Conservation (phyloP, 2,329 filamentous ascomycete genomes). For the Penicillium crustosum region DNA sequence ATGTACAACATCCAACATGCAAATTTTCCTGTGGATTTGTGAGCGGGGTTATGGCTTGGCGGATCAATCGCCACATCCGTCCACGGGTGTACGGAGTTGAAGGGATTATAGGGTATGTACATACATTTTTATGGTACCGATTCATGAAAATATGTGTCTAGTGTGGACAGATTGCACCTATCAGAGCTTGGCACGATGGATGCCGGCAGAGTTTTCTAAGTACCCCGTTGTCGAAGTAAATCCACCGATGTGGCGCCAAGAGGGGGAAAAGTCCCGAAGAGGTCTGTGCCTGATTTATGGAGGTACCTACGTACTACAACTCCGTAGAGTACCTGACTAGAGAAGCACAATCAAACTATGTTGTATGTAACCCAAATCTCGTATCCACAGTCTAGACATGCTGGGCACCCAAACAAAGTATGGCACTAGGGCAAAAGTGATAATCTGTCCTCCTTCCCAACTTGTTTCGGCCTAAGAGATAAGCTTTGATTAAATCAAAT, state of each 20-base stretch:
- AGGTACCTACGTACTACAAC: not conserved
- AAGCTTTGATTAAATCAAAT: slow-evolving; percentile 4
- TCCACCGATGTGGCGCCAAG: slow-evolving; percentile 2
- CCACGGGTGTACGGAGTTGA: not conserved
- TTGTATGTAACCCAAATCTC: not conserved
- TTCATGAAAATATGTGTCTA: not conserved
- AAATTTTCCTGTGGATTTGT: not conserved
- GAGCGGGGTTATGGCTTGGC: slow-evolving; percentile 4
- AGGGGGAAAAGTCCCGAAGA: not conserved
- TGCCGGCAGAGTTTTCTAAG: slow-evolving; percentile 4
- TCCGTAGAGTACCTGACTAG: not conserved
- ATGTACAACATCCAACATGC: not conserved
- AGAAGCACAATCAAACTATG: not conserved
- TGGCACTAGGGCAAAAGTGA: not conserved
- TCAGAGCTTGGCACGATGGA: not conserved
- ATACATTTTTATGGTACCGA: not conserved
- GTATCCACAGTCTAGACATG: slow-evolving; percentile 3
- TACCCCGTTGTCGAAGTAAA: not conserved
- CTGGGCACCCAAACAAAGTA: not conserved
- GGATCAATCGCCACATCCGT: slow-evolving; percentile 1
- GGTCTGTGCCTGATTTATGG: not conserved
- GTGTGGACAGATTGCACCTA: not conserved
- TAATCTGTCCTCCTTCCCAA: slow-evolving; percentile 5
- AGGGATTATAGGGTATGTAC: not conserved
- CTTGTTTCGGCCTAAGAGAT: not conserved